Evolutionary conservation across 2,329 filamentous ascomycete species (phyloP).

Genomic region (Alternaria sp.): DNA sequence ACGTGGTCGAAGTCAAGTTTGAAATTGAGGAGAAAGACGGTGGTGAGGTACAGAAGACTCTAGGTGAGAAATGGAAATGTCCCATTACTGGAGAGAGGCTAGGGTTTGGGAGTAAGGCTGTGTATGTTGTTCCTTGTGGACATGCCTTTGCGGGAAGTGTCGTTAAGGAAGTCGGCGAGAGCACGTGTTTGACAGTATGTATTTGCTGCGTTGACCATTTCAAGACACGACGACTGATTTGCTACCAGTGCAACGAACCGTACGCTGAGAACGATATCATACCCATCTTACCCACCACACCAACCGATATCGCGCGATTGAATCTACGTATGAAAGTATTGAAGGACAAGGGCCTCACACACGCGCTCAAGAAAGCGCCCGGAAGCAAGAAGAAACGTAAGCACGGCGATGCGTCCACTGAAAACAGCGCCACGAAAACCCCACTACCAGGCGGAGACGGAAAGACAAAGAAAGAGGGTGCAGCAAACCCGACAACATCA

Average conservation of each 20-base stretch:
- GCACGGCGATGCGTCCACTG: slow-evolving; percentile 47
- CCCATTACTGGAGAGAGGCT: slow-evolving; percentile 88
- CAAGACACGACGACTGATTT: slow-evolving; percentile 19
- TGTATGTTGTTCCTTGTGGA: slow-evolving; percentile 93
- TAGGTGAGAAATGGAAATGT: slow-evolving; percentile 75
- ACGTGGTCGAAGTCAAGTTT: slow-evolving; percentile 88
- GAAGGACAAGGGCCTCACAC: slow-evolving; percentile 76
- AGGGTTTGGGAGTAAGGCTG: slow-evolving; percentile 78
- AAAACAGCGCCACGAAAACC: slow-evolving; percentile 21
- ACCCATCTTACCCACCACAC: slow-evolving; percentile 77
- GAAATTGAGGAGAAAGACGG: slow-evolving; percentile 59
- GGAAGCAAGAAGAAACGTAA: slow-evolving; percentile 79
- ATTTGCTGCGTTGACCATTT: background rate
- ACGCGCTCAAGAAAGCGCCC: slow-evolving; percentile 83
- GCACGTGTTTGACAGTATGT: slow-evolving; percentile 66
- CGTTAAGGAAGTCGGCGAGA: slow-evolving; percentile 78
- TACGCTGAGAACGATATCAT: slow-evolving; percentile 82
- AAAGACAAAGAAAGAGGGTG: slow-evolving; percentile 27
- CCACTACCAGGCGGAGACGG: slow-evolving; percentile 35
- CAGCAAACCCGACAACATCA: slow-evolving; percentile 13
- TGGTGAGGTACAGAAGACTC: slow-evolving; percentile 52
- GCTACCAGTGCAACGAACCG: slow-evolving; percentile 72
- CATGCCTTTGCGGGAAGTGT: slow-evolving; percentile 92
- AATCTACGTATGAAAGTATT: slow-evolving; percentile 73
- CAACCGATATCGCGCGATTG: slow-evolving; percentile 75